Conservation (phyloP, 192 early-diverging fungal genomes). For the Lunasporangiospora selenospora region DNA sequence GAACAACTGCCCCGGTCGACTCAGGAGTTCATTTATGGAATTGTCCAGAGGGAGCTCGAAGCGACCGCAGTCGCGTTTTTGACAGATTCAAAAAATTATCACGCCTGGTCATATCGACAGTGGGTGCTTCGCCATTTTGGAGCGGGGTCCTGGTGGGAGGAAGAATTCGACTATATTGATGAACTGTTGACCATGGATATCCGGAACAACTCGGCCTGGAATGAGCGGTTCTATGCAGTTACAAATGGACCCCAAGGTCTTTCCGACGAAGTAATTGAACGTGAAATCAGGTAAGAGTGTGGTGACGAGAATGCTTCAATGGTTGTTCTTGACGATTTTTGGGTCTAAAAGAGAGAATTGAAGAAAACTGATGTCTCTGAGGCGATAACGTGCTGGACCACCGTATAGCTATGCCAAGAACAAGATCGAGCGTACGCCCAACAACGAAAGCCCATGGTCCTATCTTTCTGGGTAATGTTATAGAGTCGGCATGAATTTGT, state of each 20-base stretch:
- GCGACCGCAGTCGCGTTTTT: constrained; percentile 76
- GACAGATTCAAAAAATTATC: constrained; percentile 96
- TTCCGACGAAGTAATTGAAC: constrained; percentile 51
- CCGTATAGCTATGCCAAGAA: constrained; percentile 67
- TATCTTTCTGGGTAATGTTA: constrained; percentile 89
- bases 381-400: too few species aligned
- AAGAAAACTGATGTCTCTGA: too few species aligned
- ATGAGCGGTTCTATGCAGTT: constrained; percentile 89
- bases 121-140: constrained; percentile 84
- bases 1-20: constrained; percentile 33
- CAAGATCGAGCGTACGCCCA: constrained; percentile 82
- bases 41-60: constrained; percentile 64
- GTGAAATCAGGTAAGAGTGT: constrained; percentile 71
- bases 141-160: constrained; percentile 68
- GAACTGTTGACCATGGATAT: constrained; percentile 80
- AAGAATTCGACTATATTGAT: constrained; percentile 80
- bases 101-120: constrained; percentile 98
- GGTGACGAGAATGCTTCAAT: constrained; percentile 2
- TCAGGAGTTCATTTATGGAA: constrained; percentile 44
- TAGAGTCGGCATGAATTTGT: not conserved
- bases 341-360: too few species aligned
- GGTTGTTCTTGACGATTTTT: not conserved
- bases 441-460: constrained; percentile 93
- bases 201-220: constrained; percentile 99
- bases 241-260: constrained; percentile 45